phyloP scores from a whole-genome alignment of 495 filamentous ascomycete species.

The Aspergillus nanangensis region DNA sequence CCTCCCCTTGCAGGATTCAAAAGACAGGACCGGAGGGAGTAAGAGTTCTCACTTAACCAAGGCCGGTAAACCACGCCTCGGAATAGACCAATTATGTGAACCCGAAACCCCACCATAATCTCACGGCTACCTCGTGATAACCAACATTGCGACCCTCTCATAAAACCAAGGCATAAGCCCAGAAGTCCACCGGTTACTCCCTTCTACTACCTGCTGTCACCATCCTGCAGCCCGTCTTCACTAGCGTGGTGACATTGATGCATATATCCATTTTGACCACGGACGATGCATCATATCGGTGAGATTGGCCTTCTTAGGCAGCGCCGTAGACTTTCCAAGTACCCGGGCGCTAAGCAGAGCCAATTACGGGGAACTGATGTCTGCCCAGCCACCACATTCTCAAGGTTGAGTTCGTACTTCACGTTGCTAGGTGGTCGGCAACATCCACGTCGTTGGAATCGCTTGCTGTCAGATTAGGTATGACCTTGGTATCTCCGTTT shows the following conservation, averaged over 20 bases:
- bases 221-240: slow-evolving; percentile 6
- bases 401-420: slow-evolving; percentile 10
- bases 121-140: slow-evolving; percentile 5
- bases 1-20: too few relatives aligned
- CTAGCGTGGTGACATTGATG: slow-evolving; percentile 17
- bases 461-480: slow-evolving; percentile 9
- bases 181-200: not conserved
- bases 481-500: slow-evolving; percentile 7
- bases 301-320: not conserved
- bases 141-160: not conserved
- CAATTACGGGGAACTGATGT: slow-evolving; percentile 1
- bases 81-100: slow-evolving; percentile 7
- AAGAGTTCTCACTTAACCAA: too few relatives aligned
- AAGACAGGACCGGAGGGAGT: too few relatives aligned
- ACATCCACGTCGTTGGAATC: slow-evolving; percentile 12
- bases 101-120: slow-evolving; percentile 10
- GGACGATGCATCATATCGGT: not conserved
- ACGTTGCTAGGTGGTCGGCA: slow-evolving; percentile 10
- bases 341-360: slow-evolving; percentile 5
- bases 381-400: not conserved
- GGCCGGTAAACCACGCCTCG: too few relatives aligned
- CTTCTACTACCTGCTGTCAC: not conserved
- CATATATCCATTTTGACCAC: slow-evolving; percentile 10
- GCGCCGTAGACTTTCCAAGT: not conserved
- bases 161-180: not conserved